Base-by-base conservation (phyloP, 108 stramenopile species). In the Skeletonema tropicum region DNA sequence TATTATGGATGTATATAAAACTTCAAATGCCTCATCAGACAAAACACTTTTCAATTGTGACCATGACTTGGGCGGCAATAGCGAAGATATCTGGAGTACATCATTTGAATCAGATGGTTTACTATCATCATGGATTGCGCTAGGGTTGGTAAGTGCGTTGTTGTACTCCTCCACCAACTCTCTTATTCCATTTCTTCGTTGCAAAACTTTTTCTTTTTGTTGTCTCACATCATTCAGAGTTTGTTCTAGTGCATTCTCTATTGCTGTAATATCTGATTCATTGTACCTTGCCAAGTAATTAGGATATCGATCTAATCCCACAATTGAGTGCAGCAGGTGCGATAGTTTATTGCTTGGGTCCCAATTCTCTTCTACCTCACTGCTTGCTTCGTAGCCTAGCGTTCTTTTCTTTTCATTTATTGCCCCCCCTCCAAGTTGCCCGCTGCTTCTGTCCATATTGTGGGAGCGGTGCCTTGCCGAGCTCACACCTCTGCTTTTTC, bases 251-350 rank as follows among this genome's bases (percentile, higher is more conserved):
- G 89, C 79, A 26, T 64, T 14, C 71, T 94, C 89, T 42, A 94
- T 66, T 17, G 64, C 12, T 26, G 73, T 68, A 3, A 89, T 78
- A 70, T 92, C 90, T 23, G 57, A 36, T 1, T 84, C 60, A 33
- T 68, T 49, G 75, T 87, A 91, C 52, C 91, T 67, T 0, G 64
- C 60, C 29, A 94, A 69, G 66, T 92, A 94, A 70, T 90, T 91
- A 0, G 94, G 94, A 69, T 94, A 94, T 3, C 94, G 86, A 74
- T 91, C 85, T 49, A 94, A 70, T 7, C 94, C 94, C 23, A 87
- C 91, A 14, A 94, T 46, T 3, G 94, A 91, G 80, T 94, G 94
- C 6, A 86, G 58, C 68, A 92, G 60, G 72, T 94, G 94, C 25
- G 90, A 78, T 60, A 76, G 64, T 36, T 72, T 62, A 13, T 73